These are phyloP conservation scores for Turnera subulata DNA, from an alignment of 345 rosid species.

Conservation along the genomic window DNA sequence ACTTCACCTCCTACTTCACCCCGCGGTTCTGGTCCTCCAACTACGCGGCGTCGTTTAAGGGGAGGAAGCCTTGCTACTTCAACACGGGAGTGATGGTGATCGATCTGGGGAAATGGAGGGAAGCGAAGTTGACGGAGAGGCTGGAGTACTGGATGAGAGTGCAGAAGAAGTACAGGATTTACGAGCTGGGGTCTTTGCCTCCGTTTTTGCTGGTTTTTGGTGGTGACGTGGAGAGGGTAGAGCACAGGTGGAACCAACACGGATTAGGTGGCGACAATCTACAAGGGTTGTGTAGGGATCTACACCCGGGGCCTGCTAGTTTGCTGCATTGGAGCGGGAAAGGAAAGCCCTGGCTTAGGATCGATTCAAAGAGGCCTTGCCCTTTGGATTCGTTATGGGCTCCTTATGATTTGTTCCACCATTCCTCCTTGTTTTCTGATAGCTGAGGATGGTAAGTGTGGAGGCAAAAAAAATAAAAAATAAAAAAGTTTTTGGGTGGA, in stretches of 20 bases:
- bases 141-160: constrained; percentile 74
- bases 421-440: constrained; percentile 50
- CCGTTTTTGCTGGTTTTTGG: constrained; percentile 82
- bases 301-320: constrained; percentile 82
- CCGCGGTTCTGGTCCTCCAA: constrained; percentile 58
- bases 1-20: constrained; percentile 69
- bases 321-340: constrained; percentile 91
- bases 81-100: constrained; percentile 97
- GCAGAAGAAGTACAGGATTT: constrained; percentile 66
- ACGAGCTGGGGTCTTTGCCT: constrained; percentile 80
- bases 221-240: constrained; percentile 71
- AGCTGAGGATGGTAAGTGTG: no score
- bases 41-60: constrained; percentile 41
- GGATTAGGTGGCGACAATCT: constrained; percentile 88
- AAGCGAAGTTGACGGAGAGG: constrained; percentile 54
- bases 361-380: constrained; percentile 54
- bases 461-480: no score
- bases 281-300: constrained; percentile 58
- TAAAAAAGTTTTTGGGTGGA: no score
- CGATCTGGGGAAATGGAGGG: constrained; percentile 67
- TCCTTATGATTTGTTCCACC: constrained; percentile 66
- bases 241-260: constrained; percentile 90
- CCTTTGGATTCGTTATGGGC: constrained; percentile 69
- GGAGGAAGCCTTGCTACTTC: constrained; percentile 62
- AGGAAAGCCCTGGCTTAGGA: constrained; percentile 84